Evolutionary conservation across 202 grass and related monocot genomes (phyloP), one percentile per base, ranked within the genome.

Genomic region (Panicum virgatum): DNA sequence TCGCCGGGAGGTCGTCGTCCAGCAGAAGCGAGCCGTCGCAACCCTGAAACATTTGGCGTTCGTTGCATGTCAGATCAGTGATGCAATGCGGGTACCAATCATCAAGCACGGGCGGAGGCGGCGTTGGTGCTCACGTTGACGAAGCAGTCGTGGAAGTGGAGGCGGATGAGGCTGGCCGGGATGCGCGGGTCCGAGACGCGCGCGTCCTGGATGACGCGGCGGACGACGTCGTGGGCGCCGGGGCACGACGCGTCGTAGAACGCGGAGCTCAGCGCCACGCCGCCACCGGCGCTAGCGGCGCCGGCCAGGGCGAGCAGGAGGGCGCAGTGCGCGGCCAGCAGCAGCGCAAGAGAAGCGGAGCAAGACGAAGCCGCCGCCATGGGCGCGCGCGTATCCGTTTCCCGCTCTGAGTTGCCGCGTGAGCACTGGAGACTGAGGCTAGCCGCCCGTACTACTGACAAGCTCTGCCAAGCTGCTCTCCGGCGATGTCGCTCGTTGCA

Each of bases 91-190:
- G 10, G 32, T 11, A 37, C 25, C 29, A 34, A 3, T 5, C 3
- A 34, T 34, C 32, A 34, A 34, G 3, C 32, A 34, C 32, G 32
- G 0, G 32, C 32, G 2, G 29, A 30, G 29, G 29, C 29, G 29
- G 29, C 29, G 29, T 30, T 30, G 72, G 14, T 27, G 15, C 73
- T 76, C 25, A 46, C 44, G 44, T 46, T 46, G 51, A 59, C 88
- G 52, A 94, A 91, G 83, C 92, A 94, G 65, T 94, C 92, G 34
- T 91, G 92, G 77, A 94, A 94, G 32, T 87, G 86, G 62, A 94
- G 92, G 40, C 89, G 92, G 73, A 86, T 86, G 30, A 94, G 89
- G 27, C 72, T 68, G 7, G 82, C 72, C 20, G 69, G 74, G 47
- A 67, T 54, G 32, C 62, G 77, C 1, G 62, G 34, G 48, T 80